phyloP scores from a whole-genome alignment of 805 yeast genomes.

The Saturnispora besseyi region DNA sequence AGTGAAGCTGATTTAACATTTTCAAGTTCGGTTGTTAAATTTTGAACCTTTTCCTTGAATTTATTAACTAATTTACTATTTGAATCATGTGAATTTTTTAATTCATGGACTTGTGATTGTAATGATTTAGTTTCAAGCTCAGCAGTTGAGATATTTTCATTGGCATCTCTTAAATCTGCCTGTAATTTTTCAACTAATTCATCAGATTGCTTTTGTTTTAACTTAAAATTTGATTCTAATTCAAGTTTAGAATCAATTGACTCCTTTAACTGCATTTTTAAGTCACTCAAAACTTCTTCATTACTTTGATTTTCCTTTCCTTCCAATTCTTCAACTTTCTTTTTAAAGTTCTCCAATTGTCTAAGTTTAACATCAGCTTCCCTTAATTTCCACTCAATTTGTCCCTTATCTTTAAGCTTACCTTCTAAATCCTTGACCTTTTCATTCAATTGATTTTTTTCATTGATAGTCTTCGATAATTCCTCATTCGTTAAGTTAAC shows the following conservation, averaged over 20 bases:
- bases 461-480: slow-evolving; percentile 38
- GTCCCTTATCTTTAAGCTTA: slow-evolving; percentile 6
- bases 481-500: slow-evolving; percentile 56
- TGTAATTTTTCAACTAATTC: background rate
- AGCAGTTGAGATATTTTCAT: background rate
- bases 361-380: slow-evolving; percentile 26
- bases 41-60: slow-evolving; percentile 22
- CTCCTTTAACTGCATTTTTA: slow-evolving; percentile 10
- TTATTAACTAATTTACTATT: slow-evolving; percentile 16
- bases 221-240: background rate
- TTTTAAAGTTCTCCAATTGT: background rate
- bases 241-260: background rate
- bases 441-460: slow-evolving; percentile 11
- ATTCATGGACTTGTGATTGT: slow-evolving; percentile 8
- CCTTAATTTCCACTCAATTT: slow-evolving; percentile 11
- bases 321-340: background rate
- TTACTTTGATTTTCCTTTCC: background rate
- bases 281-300: slow-evolving; percentile 1
- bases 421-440: slow-evolving; percentile 10
- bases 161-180: background rate
- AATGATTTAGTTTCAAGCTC: slow-evolving; percentile 4
- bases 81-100: slow-evolving; percentile 19
- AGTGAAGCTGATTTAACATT: background rate
- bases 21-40: slow-evolving; percentile 17
- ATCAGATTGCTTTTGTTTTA: background rate